Conservation (phyloP, 2,329 filamentous ascomycete genomes). For the Incumbomyces delicatus region DNA sequence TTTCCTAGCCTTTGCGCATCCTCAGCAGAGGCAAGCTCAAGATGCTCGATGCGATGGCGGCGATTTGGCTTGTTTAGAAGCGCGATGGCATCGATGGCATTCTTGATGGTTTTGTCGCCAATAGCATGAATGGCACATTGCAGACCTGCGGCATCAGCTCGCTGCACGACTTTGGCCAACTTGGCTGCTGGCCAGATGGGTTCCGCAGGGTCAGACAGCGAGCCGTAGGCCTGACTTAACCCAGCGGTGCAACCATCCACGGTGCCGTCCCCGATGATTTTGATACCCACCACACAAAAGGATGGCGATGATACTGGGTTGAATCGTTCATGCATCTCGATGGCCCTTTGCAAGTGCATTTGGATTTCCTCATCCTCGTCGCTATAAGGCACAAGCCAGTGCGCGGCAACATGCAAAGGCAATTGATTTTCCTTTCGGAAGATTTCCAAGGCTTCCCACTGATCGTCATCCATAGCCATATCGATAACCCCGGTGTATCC, state of each 20-base stretch:
- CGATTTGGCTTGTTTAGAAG: conserved; percentile 30
- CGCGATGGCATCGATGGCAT: conserved; percentile 38
- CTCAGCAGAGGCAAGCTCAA: conserved; percentile 38
- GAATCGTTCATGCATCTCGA: conserved; percentile 31
- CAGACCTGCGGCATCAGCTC: conserved; percentile 32
- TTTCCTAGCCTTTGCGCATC: conserved; percentile 37
- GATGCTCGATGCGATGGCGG: conserved; percentile 42
- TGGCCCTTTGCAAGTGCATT: conserved; percentile 35
- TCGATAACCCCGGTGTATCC: conserved; percentile 41
- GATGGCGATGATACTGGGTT: conserved; percentile 30
- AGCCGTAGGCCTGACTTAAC: conserved; percentile 35
- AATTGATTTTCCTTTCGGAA: conserved; percentile 25
- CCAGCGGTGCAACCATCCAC: conserved; percentile 43
- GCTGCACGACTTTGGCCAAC: conserved; percentile 33
- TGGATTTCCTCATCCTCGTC: conserved; percentile 29
- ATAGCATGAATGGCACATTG: conserved; percentile 44
- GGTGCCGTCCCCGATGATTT: conserved; percentile 40
- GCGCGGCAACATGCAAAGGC: conserved; percentile 36
- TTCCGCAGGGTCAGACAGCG: conserved; percentile 29
- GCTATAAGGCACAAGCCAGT: conserved; percentile 38
- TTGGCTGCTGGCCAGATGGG: conserved; percentile 37
- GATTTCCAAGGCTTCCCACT: conserved; percentile 36
- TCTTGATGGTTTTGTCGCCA: conserved; percentile 37
- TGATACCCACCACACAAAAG: conserved; percentile 38
- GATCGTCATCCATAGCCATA: conserved; percentile 44